Percentiles rank a stretch among this genome's conserved stretches.
Evolutionary conservation across 2,329 filamentous ascomycete species (phyloP).

Genomic region (Penicillium sp.): DNA sequence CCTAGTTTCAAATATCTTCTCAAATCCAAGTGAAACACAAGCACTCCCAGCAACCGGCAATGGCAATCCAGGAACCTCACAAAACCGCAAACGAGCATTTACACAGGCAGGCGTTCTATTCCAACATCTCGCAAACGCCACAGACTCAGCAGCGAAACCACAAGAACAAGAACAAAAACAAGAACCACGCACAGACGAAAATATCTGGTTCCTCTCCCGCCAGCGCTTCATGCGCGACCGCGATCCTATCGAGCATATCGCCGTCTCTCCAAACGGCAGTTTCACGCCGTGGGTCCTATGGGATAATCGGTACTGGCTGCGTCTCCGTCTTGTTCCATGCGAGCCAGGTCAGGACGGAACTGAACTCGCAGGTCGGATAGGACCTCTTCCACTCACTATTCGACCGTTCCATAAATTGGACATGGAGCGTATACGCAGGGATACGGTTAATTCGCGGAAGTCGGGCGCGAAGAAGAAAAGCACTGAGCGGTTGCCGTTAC

Average conservation of each 20-base stretch:
- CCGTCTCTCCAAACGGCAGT: constrained; percentile 12
- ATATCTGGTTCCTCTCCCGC: constrained; percentile 40
- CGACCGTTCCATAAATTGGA: constrained; percentile 40
- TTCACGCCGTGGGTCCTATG: constrained; percentile 38
- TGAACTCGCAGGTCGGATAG: neutral
- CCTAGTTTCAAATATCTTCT: constrained; percentile 44
- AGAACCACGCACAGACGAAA: constrained; percentile 8
- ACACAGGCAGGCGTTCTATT: constrained; percentile 50
- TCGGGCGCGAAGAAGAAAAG: constrained; percentile 2
- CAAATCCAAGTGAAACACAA: no score
- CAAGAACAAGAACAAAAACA: no score
- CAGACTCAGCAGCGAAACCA: no score
- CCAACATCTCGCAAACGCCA: constrained; percentile 33
- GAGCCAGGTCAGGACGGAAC: neutral
- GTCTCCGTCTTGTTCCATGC: constrained; percentile 35
- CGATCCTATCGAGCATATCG: constrained; percentile 21
- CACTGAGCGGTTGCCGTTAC: neutral
- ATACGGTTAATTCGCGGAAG: constrained; percentile 5
- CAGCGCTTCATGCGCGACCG: constrained; percentile 35
- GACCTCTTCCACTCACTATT: constrained; percentile 32
- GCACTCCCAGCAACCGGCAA: no score
- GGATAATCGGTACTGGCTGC: constrained; percentile 57
- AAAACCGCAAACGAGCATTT: constrained; percentile 41
- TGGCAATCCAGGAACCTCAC: no score
- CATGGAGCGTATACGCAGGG: constrained; percentile 20